Percentiles rank a stretch among this genome's conserved stretches.
Conservation (phyloP, 23 red algal species). For the Gracilariopsis chorda region DNA sequence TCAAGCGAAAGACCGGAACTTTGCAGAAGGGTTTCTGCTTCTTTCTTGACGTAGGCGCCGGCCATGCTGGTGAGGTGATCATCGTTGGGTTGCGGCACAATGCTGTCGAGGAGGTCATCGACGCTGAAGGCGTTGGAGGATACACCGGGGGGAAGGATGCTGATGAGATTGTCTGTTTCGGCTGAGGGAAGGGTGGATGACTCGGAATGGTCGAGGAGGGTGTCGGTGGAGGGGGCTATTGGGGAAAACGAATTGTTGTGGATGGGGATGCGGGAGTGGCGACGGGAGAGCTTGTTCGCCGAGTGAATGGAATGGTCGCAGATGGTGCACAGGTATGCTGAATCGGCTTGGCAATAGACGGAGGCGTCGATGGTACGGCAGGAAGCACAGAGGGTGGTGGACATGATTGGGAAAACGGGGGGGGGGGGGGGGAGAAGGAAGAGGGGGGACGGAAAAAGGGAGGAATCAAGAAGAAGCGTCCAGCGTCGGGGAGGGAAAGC, state of each 20-base stretch:
- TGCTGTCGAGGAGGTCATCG: not conserved
- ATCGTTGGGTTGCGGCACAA: not conserved
- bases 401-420: not conserved
- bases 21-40: not conserved
- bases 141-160: not conserved
- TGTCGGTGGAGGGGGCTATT: not conserved
- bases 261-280: not conserved
- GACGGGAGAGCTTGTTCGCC: constrained; percentile 18
- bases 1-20: not conserved
- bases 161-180: not conserved
- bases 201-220: not conserved
- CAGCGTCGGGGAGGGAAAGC: too few species aligned
- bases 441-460: too few species aligned
- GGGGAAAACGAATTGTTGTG: not conserved
- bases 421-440: not conserved
- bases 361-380: not conserved
- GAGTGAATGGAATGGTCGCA: constrained; percentile 32
- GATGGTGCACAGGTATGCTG: constrained; percentile 12
- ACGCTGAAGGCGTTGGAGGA: not conserved
- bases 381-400: not conserved
- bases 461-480: too few species aligned
- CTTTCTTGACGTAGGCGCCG: constrained; percentile 20
- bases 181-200: not conserved
- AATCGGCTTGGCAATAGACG: constrained; percentile 36
- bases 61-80: not conserved